These are phyloP conservation scores for Leccinum ochraceum DNA, from an alignment of 768 basidiomycete species.

Conservation along the genomic window DNA sequence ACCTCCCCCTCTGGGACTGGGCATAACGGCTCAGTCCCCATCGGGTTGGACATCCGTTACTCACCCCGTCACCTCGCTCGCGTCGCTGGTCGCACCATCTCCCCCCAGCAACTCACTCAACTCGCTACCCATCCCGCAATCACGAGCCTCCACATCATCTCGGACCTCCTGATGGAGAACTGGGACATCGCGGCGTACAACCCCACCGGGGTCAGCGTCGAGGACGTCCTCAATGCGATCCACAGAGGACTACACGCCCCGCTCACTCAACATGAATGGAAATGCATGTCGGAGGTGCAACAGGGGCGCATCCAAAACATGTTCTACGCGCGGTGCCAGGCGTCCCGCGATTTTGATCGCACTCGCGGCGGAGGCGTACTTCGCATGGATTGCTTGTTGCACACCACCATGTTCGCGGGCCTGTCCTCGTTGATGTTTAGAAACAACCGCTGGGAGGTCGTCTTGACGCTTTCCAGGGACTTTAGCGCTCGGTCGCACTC, in stretches of 20 bases:
- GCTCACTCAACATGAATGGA: constrained; percentile 46
- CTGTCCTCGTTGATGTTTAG: constrained; percentile 41
- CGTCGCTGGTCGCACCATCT: constrained; percentile 9
- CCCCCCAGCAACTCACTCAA: constrained; percentile 35
- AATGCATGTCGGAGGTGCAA: constrained; percentile 42
- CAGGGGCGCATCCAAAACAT: constrained; percentile 40
- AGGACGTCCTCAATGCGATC: constrained; percentile 52
- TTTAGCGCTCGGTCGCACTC: constrained; percentile 12
- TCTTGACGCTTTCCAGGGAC: constrained; percentile 48
- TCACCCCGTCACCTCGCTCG: constrained; percentile 34
- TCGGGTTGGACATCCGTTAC: constrained; percentile 54
- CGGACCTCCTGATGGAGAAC: constrained; percentile 45
- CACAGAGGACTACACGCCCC: constrained; percentile 39
- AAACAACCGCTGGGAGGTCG: constrained; percentile 39
- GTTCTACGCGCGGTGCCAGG: constrained; percentile 48
- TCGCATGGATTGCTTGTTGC: constrained; percentile 50
- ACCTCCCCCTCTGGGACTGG: constrained; percentile 12
- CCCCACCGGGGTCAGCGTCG: constrained; percentile 48
- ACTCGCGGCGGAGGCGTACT: constrained; percentile 44
- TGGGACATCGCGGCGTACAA: constrained; percentile 47
- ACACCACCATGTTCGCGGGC: constrained; percentile 54
- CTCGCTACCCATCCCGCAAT: constrained; percentile 46
- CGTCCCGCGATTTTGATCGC: constrained; percentile 36
- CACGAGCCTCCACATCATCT: constrained; percentile 40
- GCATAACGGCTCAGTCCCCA: constrained; percentile 15